Evolutionary conservation across 2,329 filamentous ascomycete genomes (phyloP).

Genomic region (Phialemoniopsis sp.): DNA sequence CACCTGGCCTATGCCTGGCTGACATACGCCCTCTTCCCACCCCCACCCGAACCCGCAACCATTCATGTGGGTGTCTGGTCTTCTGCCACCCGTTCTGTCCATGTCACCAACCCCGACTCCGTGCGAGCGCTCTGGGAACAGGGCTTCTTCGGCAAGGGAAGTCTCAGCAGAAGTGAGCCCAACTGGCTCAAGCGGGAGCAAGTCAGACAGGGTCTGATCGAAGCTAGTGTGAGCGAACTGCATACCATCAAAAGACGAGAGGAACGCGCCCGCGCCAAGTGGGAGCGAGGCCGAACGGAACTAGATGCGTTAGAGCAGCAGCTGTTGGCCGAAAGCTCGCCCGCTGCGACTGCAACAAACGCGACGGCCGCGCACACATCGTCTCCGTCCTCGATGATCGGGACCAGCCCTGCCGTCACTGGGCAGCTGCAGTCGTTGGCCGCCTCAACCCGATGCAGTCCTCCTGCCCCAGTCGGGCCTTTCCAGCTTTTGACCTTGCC

Average conservation of each 20-base stretch:
- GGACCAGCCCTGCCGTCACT: no score
- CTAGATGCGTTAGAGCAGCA: constrained; percentile 78
- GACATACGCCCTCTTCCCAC: constrained; percentile 66
- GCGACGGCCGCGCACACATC: no score
- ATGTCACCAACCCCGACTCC: constrained; percentile 72
- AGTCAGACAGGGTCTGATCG: constrained; percentile 61
- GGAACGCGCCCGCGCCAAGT: constrained; percentile 80
- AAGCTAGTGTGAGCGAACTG: constrained; percentile 74
- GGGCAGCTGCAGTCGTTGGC: no score
- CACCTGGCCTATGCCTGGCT: constrained; percentile 76
- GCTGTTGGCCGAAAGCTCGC: constrained; percentile 15
- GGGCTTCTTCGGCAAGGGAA: constrained; percentile 96
- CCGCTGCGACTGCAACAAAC: background rate
- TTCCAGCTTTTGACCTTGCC: constrained; percentile 47
- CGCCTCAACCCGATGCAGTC: no score
- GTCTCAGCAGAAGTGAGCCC: constrained; percentile 87
- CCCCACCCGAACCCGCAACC: constrained; percentile 58
- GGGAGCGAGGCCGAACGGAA: constrained; percentile 85
- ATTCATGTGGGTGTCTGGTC: constrained; percentile 76
- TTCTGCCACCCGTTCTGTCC: constrained; percentile 74
- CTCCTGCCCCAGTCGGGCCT: constrained; percentile 37
- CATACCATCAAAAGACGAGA: constrained; percentile 71
- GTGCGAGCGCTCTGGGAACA: constrained; percentile 89
- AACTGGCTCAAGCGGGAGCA: constrained; percentile 86
- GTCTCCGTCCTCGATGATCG: no score